Conservation (phyloP, 2,329 filamentous ascomycete species). For the Zopfia rhizophila region DNA sequence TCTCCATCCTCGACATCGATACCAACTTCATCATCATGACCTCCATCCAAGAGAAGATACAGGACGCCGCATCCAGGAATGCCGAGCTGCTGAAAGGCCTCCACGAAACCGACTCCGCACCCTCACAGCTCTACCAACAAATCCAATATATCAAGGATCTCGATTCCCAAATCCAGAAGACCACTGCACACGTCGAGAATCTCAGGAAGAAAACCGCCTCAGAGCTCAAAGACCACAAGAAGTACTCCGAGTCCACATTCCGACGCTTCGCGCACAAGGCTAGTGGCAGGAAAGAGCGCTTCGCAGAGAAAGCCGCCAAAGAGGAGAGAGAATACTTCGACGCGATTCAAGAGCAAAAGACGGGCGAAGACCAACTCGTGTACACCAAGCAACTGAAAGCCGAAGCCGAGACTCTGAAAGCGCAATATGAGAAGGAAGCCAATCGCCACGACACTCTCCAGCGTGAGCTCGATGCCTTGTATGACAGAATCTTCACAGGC, state of each 20-base stretch:
- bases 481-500: conserved; percentile 45
- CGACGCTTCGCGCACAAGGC: conserved; percentile 46
- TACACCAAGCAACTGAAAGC: conserved; percentile 35
- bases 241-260: conserved; percentile 46
- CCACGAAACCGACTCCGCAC: conserved; percentile 40
- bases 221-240: conserved; percentile 45
- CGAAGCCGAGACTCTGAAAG: conserved; percentile 34
- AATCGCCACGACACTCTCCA: conserved; percentile 34
- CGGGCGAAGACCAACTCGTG: conserved; percentile 41
- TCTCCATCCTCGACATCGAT: not conserved
- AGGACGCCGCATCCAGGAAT: conserved; percentile 38
- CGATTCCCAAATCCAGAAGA: conserved; percentile 31
- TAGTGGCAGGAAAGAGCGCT: conserved; percentile 37
- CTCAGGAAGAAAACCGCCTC: conserved; percentile 30
- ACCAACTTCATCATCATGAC: conserved; percentile 25
- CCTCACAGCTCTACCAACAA: conserved; percentile 44
- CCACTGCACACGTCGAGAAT: conserved; percentile 26
- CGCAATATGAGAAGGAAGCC: conserved; percentile 26
- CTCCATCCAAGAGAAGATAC: conserved; percentile 37
- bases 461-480: conserved; percentile 39
- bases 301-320: conserved; percentile 44
- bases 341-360: conserved; percentile 44
- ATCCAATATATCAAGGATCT: conserved; percentile 41
- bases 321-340: conserved; percentile 50
- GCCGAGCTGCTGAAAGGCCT: conserved; percentile 37